Percentiles rank a stretch among this genome's conserved stretches.
These are phyloP conservation scores for Pseudohalonectria lignicola DNA, from an alignment of 2,329 filamentous ascomycete genomes.

Conservation along the genomic window DNA sequence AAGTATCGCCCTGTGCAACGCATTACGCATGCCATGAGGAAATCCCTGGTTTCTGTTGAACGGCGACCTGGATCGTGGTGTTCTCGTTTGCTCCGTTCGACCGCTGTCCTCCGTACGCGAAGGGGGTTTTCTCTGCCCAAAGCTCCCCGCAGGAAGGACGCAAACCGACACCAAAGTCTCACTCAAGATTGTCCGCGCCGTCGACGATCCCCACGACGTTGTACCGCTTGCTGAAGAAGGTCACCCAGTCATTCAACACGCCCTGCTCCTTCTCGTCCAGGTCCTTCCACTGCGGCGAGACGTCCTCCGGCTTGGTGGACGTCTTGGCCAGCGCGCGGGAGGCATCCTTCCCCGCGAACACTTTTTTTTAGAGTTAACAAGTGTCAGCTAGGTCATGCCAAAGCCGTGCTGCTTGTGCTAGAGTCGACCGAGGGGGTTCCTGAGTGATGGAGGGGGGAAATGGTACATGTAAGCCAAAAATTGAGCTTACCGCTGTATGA, in stretches of 20 bases:
- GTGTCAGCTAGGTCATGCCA: too few species aligned
- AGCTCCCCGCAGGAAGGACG: too few species aligned
- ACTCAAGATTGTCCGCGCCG: constrained; percentile 44
- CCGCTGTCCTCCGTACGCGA: too few species aligned
- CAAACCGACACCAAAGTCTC: too few species aligned
- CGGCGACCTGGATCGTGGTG: too few species aligned
- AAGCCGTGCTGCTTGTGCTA: too few species aligned
- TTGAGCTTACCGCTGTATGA: constrained; percentile 65
- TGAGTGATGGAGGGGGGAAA: background rate
- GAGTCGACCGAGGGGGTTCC: background rate
- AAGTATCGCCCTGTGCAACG: too few species aligned
- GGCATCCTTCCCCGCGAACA: constrained; percentile 91
- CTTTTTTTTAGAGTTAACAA: too few species aligned
- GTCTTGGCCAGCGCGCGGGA: constrained; percentile 84
- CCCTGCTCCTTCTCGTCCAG: constrained; percentile 77
- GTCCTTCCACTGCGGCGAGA: constrained; percentile 70
- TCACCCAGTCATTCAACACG: constrained; percentile 83
- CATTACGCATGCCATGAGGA: too few species aligned
- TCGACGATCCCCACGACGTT: constrained; percentile 62
- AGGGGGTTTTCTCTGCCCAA: too few species aligned
- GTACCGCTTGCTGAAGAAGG: constrained; percentile 94
- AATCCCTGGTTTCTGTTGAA: too few species aligned
- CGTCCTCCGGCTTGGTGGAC: constrained; percentile 78
- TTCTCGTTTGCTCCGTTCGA: too few species aligned
- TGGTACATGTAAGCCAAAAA: background rate